Percentiles rank a stretch among this genome's conserved stretches.
Conservation (phyloP, 108 stramenopile genomes). For the Cyclotella kingstonii region DNA sequence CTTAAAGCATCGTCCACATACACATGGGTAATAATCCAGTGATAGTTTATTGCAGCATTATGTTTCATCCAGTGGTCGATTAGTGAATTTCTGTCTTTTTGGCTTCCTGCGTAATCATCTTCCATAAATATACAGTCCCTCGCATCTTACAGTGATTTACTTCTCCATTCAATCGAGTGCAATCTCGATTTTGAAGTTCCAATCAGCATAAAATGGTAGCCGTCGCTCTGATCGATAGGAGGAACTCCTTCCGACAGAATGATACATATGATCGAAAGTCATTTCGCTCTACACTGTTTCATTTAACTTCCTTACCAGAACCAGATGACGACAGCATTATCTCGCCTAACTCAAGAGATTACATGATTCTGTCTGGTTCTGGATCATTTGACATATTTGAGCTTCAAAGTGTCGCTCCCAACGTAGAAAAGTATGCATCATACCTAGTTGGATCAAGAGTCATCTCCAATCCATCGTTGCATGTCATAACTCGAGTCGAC, state of each 20-base stretch:
- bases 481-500: slow-evolving; percentile 58
- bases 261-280: neutral
- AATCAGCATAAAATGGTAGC: no score
- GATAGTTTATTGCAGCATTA: no score
- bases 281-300: slow-evolving; percentile 7
- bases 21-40: no score
- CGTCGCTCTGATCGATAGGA: slow-evolving; percentile 17
- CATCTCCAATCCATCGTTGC: slow-evolving; percentile 51
- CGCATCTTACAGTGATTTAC: no score
- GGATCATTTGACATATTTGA: slow-evolving; percentile 40
- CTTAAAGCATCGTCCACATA: no score
- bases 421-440: slow-evolving; percentile 49
- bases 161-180: no score
- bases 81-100: no score
- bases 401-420: slow-evolving; percentile 42
- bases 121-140: no score
- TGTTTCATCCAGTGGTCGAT: no score
- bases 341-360: slow-evolving; percentile 11
- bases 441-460: slow-evolving; percentile 60
- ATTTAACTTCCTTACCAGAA: slow-evolving; percentile 16
- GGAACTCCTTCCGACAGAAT: neutral
- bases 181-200: no score
- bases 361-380: slow-evolving; percentile 25
- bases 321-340: slow-evolving; percentile 5
- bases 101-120: no score